Base-by-base conservation (phyloP, 2,329 filamentous ascomycete species). In the Rhytidhysteron rufulum region DNA sequence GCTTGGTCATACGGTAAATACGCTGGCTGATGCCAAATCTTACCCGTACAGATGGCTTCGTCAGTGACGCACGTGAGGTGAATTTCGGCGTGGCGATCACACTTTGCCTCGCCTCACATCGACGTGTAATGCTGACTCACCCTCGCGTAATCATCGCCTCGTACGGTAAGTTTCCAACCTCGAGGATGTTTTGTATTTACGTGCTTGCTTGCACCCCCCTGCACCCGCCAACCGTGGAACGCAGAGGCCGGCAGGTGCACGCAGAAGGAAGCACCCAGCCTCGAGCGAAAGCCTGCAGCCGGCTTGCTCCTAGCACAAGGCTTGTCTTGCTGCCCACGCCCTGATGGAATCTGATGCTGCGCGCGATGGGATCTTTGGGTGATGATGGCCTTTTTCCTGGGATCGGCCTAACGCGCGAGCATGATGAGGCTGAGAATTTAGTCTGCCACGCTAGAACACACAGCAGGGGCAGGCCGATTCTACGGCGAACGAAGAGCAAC, bases 371-470 rank as follows among this genome's bases (percentile, higher is more conserved):
- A n/a, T n/a, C n/a, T n/a, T n/a, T n/a, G n/a, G n/a, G n/a, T n/a
- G n/a, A n/a, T n/a, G n/a, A n/a, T n/a, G n/a, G n/a, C n/a, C n/a
- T n/a, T n/a, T n/a, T n/a, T n/a, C n/a, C n/a, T n/a, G n/a, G n/a
- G n/a, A n/a, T n/a, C n/a, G 24, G 24, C 18, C 33, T 35, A 20
- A 21, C 16, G 33, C 33, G 19, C 33, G 10, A 15, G 30, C 30
- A 9, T n/a, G 30, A 32, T 49, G 47, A 49, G 58, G 58, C 58
- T 61, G 55, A 61, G 6, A 43, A 32, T 40, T 42, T 57, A 58
- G 53, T 35, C 34, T 37, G 21, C 37, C 33, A 43, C 54, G 54
- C 55, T 61, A 58, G 56, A 50, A 43, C 19, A 36, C 16, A 6
- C 36, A 21, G 17, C 37, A 31, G 42, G 49, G 41, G 40, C 49